Conservation (phyloP, 2,329 filamentous ascomycete genomes). For the Aureobasidium uvarum region DNA sequence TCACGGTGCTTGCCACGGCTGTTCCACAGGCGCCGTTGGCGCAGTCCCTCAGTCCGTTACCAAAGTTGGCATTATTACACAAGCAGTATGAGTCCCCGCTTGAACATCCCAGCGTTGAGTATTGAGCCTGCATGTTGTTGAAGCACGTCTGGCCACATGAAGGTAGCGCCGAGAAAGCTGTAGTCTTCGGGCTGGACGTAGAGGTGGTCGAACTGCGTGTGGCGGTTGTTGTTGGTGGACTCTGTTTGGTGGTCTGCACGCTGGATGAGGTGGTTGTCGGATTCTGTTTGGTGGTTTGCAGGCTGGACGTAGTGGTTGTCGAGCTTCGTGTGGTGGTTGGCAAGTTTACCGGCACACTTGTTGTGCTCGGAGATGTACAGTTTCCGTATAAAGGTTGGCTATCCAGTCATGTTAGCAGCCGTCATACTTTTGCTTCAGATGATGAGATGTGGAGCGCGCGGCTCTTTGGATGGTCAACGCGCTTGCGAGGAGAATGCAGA, state of each 20-base stretch:
- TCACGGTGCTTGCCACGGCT: neutral
- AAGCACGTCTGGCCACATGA: neutral
- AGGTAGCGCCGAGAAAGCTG: neutral
- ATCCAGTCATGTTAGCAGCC: too few relatives aligned
- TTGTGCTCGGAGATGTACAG: too few relatives aligned
- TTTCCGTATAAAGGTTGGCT: too few relatives aligned
- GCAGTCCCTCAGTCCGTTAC: neutral
- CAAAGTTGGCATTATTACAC: neutral
- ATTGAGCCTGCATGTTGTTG: constrained; percentile 13
- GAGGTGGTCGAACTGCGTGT: neutral
- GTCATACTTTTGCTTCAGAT: too few relatives aligned
- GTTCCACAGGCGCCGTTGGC: neutral
- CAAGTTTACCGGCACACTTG: too few relatives aligned
- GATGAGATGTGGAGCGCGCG: too few relatives aligned
- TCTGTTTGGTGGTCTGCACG: neutral
- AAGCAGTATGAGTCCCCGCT: neutral
- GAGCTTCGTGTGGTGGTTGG: too few relatives aligned
- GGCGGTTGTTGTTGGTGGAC: neutral
- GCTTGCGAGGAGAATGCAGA: too few relatives aligned
- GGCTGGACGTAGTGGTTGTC: too few relatives aligned
- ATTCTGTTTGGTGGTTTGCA: too few relatives aligned
- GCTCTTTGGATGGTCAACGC: too few relatives aligned
- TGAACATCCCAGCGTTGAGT: neutral
- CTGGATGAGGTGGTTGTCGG: too few relatives aligned
- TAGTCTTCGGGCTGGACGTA: neutral